phyloP scores from a whole-genome alignment of 352 stramenopile species.

The Phytophthora pinifolia region DNA sequence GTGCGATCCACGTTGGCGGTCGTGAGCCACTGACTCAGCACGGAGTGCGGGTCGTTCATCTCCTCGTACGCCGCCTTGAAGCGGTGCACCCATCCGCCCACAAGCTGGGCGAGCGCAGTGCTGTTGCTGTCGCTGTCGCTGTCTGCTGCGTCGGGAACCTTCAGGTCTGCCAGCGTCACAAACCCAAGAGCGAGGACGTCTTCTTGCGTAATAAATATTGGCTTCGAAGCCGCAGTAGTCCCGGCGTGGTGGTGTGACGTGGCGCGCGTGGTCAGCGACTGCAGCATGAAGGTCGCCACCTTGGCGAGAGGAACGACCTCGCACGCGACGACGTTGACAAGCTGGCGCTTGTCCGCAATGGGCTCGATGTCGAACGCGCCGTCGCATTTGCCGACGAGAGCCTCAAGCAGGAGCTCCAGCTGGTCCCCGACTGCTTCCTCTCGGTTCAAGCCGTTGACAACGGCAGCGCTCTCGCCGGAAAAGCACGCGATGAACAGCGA shows the following conservation, averaged over 20 bases:
- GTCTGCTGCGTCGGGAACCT: conserved; percentile 4
- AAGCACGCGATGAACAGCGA: conserved; percentile 56
- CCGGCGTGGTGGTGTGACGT: conserved; percentile 15
- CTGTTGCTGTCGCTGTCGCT: conserved; percentile 14
- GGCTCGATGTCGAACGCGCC: conserved; percentile 32
- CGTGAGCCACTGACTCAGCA: conserved; percentile 79
- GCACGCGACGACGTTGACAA: conserved; percentile 76
- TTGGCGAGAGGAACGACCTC: conserved; percentile 74
- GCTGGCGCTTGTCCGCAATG: conserved; percentile 39
- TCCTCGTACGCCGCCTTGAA: conserved; percentile 75
- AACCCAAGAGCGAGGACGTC: conserved; percentile 55
- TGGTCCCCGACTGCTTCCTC: conserved; percentile 31
- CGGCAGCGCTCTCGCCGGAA: conserved; percentile 15
- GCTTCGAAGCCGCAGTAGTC: conserved; percentile 37
- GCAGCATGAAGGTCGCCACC: conserved; percentile 67
- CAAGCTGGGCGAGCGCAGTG: conserved; percentile 33
- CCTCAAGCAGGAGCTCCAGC: conserved; percentile 30
- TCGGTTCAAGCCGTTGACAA: conserved; percentile 12
- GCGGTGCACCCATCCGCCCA: conserved; percentile 59
- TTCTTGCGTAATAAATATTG: conserved; percentile 56
- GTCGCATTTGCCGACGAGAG: conserved; percentile 32
- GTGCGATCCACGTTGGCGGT: conserved; percentile 53
- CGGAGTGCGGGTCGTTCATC: conserved; percentile 70
- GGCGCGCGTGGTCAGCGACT: conserved; percentile 28
- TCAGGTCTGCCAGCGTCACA: conserved; percentile 34